Conservation (phyloP, 2,329 filamentous ascomycete species). For the Alternaria conjuncta region DNA sequence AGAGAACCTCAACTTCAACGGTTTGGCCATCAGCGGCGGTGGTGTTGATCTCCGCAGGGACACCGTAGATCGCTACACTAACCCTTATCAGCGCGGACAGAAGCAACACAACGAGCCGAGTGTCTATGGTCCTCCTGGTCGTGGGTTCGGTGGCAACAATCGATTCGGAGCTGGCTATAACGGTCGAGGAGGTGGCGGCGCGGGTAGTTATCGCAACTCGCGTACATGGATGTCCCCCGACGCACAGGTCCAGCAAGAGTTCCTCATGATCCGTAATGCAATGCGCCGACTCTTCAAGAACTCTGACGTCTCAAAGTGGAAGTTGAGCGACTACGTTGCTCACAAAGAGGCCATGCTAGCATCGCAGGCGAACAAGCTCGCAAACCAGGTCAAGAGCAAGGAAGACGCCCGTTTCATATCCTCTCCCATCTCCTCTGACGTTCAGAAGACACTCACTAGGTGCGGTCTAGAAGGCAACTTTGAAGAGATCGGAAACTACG, state of each 20-base stretch:
- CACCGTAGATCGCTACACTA: constrained; percentile 6
- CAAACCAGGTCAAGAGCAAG: constrained; percentile 17
- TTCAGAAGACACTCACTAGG: constrained; percentile 17
- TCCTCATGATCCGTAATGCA: constrained; percentile 39
- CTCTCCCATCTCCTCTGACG: constrained; percentile 12
- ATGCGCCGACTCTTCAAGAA: constrained; percentile 46
- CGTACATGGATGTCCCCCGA: constrained; percentile 37
- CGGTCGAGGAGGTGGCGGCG: constrained; percentile 3
- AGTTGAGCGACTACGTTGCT: constrained; percentile 37
- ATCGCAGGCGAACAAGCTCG: constrained; percentile 21
- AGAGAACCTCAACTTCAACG: constrained; percentile 17
- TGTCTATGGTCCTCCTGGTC: not conserved
- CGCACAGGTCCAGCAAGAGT: constrained; percentile 33
- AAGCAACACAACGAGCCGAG: not conserved
- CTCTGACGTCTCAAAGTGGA: constrained; percentile 44
- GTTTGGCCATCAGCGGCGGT: constrained; percentile 12
- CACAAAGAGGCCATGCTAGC: constrained; percentile 37
- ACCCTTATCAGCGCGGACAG: constrained; percentile 9
- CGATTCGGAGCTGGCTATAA: constrained; percentile 3
- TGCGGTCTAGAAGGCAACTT: constrained; percentile 31
- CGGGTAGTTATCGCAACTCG: constrained; percentile 21
- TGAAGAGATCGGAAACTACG: constrained; percentile 27
- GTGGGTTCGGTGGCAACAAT: not conserved
- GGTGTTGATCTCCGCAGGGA: not conserved
- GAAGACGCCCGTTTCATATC: constrained; percentile 13